These are phyloP conservation scores for Monosporascus sp. DNA, from an alignment of 2,329 filamentous ascomycete genomes.

Conservation along the genomic window DNA sequence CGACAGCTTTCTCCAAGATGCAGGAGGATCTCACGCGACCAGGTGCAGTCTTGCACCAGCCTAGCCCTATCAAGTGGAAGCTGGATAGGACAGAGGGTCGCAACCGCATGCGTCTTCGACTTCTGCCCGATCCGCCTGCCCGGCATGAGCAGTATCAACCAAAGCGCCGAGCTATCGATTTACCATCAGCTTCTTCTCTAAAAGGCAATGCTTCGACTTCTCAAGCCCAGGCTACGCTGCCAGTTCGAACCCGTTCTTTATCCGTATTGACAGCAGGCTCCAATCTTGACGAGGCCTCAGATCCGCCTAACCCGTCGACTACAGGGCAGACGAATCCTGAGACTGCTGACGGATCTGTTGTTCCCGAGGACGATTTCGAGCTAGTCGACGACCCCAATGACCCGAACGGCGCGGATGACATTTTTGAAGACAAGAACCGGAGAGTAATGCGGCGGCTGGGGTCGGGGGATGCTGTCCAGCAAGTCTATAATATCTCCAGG, in stretches of 20 bases:
- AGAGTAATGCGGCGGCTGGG: conserved; percentile 95
- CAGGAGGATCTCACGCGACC: conserved; percentile 72
- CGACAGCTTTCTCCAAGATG: conserved; percentile 71
- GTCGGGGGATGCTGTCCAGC: conserved; percentile 84
- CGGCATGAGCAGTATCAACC: conserved; percentile 75
- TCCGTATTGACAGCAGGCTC: conserved; percentile 14
- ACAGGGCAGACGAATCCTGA: conserved; percentile 22
- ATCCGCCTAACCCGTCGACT: conserved; percentile 12
- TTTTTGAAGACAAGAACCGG: conserved; percentile 94
- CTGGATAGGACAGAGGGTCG: conserved; percentile 92
- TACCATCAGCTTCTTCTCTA: conserved; percentile 28
- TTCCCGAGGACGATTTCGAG: conserved; percentile 87
- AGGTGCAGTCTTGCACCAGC: conserved; percentile 71
- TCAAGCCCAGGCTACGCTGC: conserved; percentile 7
- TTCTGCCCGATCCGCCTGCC: conserved; percentile 70
- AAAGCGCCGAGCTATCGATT: conserved; percentile 61
- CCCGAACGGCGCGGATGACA: conserved; percentile 65
- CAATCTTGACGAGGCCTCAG: conserved; percentile 12
- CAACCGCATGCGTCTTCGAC: conserved; percentile 86
- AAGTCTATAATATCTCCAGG: conserved; percentile 90
- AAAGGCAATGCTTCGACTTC: conserved; percentile 23
- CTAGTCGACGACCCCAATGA: conserved; percentile 91
- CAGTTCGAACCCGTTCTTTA: conserved; percentile 13
- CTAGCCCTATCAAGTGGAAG: conserved; percentile 70
- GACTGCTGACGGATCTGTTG: conserved; percentile 23